A percentile compares a stretch with the other conserved stretches of the same genome.
Conservation (phyloP, 768 basidiomycete genomes). For the Suillus lakei region DNA sequence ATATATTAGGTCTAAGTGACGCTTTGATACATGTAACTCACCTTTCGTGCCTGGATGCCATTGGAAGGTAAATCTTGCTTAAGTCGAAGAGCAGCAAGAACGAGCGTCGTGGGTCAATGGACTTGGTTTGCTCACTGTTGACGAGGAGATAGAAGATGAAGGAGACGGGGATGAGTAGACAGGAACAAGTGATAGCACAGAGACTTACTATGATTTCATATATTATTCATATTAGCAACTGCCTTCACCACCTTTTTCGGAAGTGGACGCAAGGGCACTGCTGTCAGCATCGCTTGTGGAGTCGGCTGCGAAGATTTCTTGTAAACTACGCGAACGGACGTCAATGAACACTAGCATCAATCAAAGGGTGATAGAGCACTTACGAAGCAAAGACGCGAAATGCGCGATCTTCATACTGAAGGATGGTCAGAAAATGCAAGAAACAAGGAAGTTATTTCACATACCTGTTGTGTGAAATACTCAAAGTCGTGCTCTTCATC, state of each 20-base stretch:
- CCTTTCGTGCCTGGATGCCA: conserved; percentile 82
- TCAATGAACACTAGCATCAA: too few species aligned
- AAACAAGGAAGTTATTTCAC: conserved; percentile 18
- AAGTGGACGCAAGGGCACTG: too few species aligned
- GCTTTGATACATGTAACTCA: conserved; percentile 29
- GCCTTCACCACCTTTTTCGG: too few species aligned
- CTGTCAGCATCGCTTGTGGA: too few species aligned
- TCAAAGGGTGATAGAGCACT: too few species aligned
- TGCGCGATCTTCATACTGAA: conserved; percentile 86
- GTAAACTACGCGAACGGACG: too few species aligned
- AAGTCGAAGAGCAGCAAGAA: conserved; percentile 81
- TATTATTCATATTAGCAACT: too few species aligned
- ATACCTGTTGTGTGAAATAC: conserved; percentile 93
- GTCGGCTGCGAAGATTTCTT: too few species aligned
- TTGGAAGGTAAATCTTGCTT: conserved; percentile 93
- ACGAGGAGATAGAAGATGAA: not conserved
- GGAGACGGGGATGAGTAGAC: not conserved
- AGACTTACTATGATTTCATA: too few species aligned
- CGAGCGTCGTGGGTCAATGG: too few species aligned
- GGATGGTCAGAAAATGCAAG: not conserved
- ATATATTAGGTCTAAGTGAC: conserved; percentile 6
- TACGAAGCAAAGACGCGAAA: conserved; percentile 89
- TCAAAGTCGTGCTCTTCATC: conserved; percentile 91
- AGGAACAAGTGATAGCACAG: too few species aligned
- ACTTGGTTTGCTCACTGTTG: not conserved